Conservation (phyloP, 371 early-diverging fungal species). For the Apophysomyces variabilis region DNA sequence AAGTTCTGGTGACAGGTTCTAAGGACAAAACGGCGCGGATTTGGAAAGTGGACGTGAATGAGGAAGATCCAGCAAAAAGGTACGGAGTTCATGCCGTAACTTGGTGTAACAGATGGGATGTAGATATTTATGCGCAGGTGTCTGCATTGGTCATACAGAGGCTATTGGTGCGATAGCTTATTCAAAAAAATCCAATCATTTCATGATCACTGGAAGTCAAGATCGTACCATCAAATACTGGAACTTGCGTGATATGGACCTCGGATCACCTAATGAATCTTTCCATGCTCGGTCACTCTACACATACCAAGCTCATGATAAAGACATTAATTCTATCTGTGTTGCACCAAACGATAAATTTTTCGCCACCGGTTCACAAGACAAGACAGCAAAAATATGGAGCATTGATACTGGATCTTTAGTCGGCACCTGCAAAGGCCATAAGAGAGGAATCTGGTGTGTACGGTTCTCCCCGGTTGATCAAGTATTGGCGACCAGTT, state of each 20-base stretch:
- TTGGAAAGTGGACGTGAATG: conserved; percentile 70
- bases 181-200: conserved; percentile 63
- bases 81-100: not conserved
- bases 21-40: conserved; percentile 89
- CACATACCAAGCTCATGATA: conserved; percentile 96
- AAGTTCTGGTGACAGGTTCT: conserved; percentile 80
- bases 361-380: conserved; percentile 97
- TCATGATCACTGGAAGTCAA: conserved; percentile 86
- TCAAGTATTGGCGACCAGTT: conserved; percentile 87
- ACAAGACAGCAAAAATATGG: conserved; percentile 97
- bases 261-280: conserved; percentile 46
- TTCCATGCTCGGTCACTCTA: conserved; percentile 69
- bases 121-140: conserved; percentile 68
- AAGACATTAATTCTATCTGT: conserved; percentile 95
- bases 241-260: conserved; percentile 70
- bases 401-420: conserved; percentile 81
- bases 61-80: conserved; percentile 30
- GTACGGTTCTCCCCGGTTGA: conserved; percentile 91
- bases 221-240: conserved; percentile 96
- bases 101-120: conserved; percentile 9
- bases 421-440: conserved; percentile 89
- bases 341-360: conserved; percentile 91
- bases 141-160: conserved; percentile 90
- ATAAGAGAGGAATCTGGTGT: conserved; percentile 95
- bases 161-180: conserved; percentile 86